Base-by-base conservation (phyloP, 768 basidiomycete species). In the Filobasidium floriforme region DNA sequence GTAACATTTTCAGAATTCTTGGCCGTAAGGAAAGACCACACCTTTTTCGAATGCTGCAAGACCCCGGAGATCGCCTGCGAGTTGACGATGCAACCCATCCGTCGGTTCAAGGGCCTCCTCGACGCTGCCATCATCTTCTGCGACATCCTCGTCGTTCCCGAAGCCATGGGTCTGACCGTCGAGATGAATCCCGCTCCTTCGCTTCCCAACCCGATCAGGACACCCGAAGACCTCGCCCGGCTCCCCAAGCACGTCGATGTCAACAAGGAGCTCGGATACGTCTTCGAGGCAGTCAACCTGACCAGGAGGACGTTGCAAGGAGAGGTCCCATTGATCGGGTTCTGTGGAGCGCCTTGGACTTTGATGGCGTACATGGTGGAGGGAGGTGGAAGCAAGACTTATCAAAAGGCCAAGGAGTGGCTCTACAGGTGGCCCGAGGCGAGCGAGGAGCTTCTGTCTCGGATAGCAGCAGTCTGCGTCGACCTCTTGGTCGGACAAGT, bases 61-160 rank as follows among this genome's bases (percentile, higher is more conserved):
- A 88, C 90, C 0, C 94, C 96, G n/a, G 82, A 82, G 12, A 85
- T 98, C 62, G 93, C 94, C 24, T 87, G 84, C 46, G 86, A 91
- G 75, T 82, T 99, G 73, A 98, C 96, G 15, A 79, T 97, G 22
- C 96, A 98, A 78, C 96, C 96, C 60, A 90, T 98, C 73, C 85
- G 87, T 60, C 86, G 92, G 54, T 98, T 89, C 80, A 77, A 85
- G 1, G 90, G 87, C 54, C 84, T 93, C 41, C 79, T 99, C 73
- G 96, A 98, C 79, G 94, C 94, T 11, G 85, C 92, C 63, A 98
- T 98, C 81, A 97, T 98, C 79, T 99, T 99, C 82, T 89, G 87
- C 72, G 96, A 98, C 77, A 99, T 98, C 80, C 88, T 99, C 69
- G 93, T 99, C 77, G 82, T 99, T 65, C 96, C 96, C 0, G 93